Base-by-base conservation (phyloP, 371 early-diverging fungal genomes). In the Sporodiniella umbellata region DNA sequence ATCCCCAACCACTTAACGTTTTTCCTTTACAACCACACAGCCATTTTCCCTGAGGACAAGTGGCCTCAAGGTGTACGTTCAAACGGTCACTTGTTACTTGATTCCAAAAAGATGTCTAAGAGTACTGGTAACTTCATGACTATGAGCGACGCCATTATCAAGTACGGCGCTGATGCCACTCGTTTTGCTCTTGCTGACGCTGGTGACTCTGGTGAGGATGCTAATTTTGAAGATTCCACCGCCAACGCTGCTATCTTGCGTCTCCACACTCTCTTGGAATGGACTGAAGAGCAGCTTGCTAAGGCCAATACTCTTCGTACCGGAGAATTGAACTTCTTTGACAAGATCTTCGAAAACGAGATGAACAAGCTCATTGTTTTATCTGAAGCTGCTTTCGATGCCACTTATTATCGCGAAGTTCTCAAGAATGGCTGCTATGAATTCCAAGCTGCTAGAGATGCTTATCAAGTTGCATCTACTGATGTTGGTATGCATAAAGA, bases 21-120 rank as follows among this genome's bases (percentile, higher is more conserved):
- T 81, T 94, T 88, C 70, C 72, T 99, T 54, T 99, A 99, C 75
- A 96, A 96, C 80, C 99, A 99, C 75, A 90, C 92, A 23, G 98
- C 99, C 21, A 70, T 99, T 42, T 99, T 99, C 88, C 90, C 91
- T 39, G 84, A 90, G 68, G 73, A 86, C 37, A 81, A 88, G 59
- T 99, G 99, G 99, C 99, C 99, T 3, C 77, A 71, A 25, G 83
- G 81, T 53, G 81, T 99, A 42, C 94, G 98, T 46, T 87, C 90
- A 56, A 99, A 99, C 78, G 99, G 99, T 31, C 98, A 99, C 72
- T 79, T 99, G 74, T 72, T 99, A 76, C 72, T 99, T 53, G 99
- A 99, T 77, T 78, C 87, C 48, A 92, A 95, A 45, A 99, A 99
- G 85, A 99, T 99, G 99, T 88, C 95, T 65, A 99, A 99, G 82